Evolutionary conservation across 2,329 filamentous ascomycete species (phyloP).

Genomic region (Aplosporella prunicola): DNA sequence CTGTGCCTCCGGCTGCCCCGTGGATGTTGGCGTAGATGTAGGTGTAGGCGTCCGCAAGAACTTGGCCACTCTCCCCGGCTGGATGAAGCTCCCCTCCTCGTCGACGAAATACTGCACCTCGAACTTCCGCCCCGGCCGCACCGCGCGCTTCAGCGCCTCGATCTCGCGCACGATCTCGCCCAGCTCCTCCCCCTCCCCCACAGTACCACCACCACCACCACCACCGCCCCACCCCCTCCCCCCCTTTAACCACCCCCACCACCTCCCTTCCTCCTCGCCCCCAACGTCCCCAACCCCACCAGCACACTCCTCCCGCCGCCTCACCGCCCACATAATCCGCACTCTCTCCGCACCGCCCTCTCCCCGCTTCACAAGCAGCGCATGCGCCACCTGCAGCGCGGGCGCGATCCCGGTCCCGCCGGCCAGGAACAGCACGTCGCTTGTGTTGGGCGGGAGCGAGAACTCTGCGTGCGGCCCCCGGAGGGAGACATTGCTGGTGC

Average conservation of each 20-base stretch:
- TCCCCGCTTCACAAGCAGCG: slow-evolving; percentile 42
- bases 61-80: slow-evolving; percentile 27
- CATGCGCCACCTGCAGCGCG: slow-evolving; percentile 68
- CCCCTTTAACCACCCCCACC: slow-evolving; percentile 2
- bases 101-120: slow-evolving; percentile 71
- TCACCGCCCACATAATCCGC: slow-evolving; percentile 75
- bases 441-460: slow-evolving; percentile 42
- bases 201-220: no score
- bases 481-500: slow-evolving; percentile 60
- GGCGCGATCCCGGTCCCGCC: slow-evolving; percentile 90
- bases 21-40: no score
- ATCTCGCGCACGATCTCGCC: slow-evolving; percentile 54
- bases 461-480: slow-evolving; percentile 71
- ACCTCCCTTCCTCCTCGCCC: slow-evolving; percentile 1
- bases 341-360: slow-evolving; percentile 33
- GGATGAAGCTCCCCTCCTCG: slow-evolving; percentile 61
- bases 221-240: slow-evolving; percentile 11
- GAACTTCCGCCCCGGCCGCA: slow-evolving; percentile 9
- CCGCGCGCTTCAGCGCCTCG: slow-evolving; percentile 48
- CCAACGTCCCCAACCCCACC: slow-evolving; percentile 47
- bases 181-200: slow-evolving; percentile 23
- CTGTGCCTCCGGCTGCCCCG: background rate
- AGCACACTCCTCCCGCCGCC: slow-evolving; percentile 54
- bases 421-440: slow-evolving; percentile 69
- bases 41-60: no score